A percentile compares a stretch with the other conserved stretches of the same genome.
phyloP scores from a whole-genome alignment of 2,329 filamentous ascomycete genomes.

The Harringtonia lauricola region DNA sequence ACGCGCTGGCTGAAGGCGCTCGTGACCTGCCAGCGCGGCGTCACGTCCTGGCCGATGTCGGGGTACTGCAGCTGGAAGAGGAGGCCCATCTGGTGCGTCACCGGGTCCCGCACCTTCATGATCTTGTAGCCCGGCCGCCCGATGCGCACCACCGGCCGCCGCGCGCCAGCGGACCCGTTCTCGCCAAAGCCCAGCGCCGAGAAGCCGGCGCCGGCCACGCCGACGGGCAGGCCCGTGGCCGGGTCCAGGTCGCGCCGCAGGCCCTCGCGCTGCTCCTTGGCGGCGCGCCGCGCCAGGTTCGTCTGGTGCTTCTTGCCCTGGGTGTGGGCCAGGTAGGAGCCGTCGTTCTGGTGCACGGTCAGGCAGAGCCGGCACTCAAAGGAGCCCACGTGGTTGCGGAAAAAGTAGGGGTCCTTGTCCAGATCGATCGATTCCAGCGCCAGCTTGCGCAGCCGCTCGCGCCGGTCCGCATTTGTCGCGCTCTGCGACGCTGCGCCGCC shows the following conservation, averaged over 20 bases:
- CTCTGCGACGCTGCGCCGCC: conserved; percentile 91
- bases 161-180: conserved; percentile 23
- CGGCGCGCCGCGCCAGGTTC: conserved; percentile 88
- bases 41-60: conserved; percentile 65
- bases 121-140: conserved; percentile 95
- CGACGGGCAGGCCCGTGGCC: conserved; percentile 59
- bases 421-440: conserved; percentile 98
- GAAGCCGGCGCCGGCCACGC: conserved; percentile 62
- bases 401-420: conserved; percentile 99
- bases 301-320: conserved; percentile 99
- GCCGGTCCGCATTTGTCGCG: conserved; percentile 91
- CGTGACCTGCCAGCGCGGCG: conserved; percentile 90
- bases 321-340: conserved; percentile 95
- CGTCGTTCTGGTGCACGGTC: conserved; percentile 97
- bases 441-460: conserved; percentile 93
- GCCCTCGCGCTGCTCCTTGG: conserved; percentile 89
- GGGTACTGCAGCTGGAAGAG: conserved; percentile 97
- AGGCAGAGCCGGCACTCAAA: conserved; percentile 96
- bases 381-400: conserved; percentile 97
- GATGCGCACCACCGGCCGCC: conserved; percentile 85
- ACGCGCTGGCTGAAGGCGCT: conserved; percentile 93
- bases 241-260: conserved; percentile 56
- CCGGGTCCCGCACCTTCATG: conserved; percentile 84
- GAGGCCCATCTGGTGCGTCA: conserved; percentile 78
- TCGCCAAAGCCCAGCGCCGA: conserved; percentile 40